These are phyloP conservation scores for Evernia prunastri DNA, from an alignment of 495 filamentous ascomycete genomes.

Conservation along the genomic window DNA sequence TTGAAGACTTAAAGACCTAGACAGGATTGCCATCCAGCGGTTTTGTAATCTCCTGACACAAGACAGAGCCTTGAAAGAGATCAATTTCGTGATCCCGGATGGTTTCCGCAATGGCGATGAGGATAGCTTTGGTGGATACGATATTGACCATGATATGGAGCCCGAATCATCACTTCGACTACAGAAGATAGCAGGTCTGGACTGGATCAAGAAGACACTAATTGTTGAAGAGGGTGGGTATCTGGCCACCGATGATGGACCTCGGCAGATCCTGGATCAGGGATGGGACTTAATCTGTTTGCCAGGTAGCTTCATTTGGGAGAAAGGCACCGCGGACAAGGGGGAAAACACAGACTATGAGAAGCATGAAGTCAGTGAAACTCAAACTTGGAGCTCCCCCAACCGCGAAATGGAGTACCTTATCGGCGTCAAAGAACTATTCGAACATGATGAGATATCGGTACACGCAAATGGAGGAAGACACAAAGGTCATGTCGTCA, in stretches of 20 bases:
- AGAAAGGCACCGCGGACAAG: constrained; percentile 22
- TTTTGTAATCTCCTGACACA: constrained; percentile 19
- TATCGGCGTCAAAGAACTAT: constrained; percentile 16
- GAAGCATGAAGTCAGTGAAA: constrained; percentile 21
- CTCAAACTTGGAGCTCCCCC: constrained; percentile 20
- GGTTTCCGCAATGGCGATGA: constrained; percentile 26
- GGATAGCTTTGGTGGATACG: constrained; percentile 22
- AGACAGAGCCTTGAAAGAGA: constrained; percentile 21
- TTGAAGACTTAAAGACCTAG: constrained; percentile 8
- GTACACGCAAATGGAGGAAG: constrained; percentile 22
- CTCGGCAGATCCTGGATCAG: constrained; percentile 22
- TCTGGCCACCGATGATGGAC: constrained; percentile 21
- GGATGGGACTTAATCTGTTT: constrained; percentile 23
- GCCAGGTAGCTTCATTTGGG: constrained; percentile 27
- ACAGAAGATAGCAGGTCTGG: constrained; percentile 15
- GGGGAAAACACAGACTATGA: constrained; percentile 23
- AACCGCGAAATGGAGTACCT: constrained; percentile 14
- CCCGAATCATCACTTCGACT: constrained; percentile 19
- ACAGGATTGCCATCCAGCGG: constrained; percentile 22
- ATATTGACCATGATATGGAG: constrained; percentile 24
- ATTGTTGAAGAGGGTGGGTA: constrained; percentile 23
- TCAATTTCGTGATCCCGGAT: constrained; percentile 24
- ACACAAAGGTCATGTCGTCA: constrained; percentile 8
- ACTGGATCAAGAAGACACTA: constrained; percentile 26
- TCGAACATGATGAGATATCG: constrained; percentile 16